Base-by-base conservation (phyloP, 2,329 filamentous ascomycete species). In the Chaetomium olivaceum region DNA sequence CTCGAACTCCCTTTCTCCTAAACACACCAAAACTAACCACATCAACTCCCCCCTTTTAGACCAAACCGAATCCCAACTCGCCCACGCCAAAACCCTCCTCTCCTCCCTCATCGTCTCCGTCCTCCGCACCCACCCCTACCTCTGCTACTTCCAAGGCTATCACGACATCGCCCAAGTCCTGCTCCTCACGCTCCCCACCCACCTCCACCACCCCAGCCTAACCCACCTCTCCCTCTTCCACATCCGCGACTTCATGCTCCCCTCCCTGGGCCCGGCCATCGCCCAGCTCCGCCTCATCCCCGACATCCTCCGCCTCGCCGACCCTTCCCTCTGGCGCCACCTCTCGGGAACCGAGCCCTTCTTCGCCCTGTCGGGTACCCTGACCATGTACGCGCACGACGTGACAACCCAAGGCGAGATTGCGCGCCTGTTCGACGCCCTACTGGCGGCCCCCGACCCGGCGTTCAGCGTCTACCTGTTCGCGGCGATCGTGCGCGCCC, bases 131-230 rank as follows among this genome's bases (percentile, higher is more conserved):
- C 85, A 96, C 73, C 92, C 93, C 19, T 89, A 89, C 76, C 86
- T 99, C 43, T 92, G 89, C 81, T 99, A 99, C 80, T 99, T 99
- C 77, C 95, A 99, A 80, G 95, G 95, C 76, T 99, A 96, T 77
- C 95, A 99, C 78, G 95, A 99, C 80, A 98, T 99, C 74, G 95
- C 92, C 72, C 96, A 99, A 79, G 95, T 99, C 27, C 85, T 99
- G 66, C 85, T 98, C 50, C 85, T 99, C 16, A 93, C 97, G 12
- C 83, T 99, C 4, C 89, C 89, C 0, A 80, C 86, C 11, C 74
- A 82, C 25, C 76, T 82, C 62, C 89, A 91, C 19, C 81, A 84
- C 21, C 77, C 82, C 7, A 87, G 89, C 19, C 87, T 96, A 36
- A 85, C 91, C 39, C 90, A 91, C n/a, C 87, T 99, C 65, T 97